These are phyloP conservation scores for Exutisphaerella laricina DNA, from an alignment of 2,329 filamentous ascomycete genomes.

Conservation along the genomic window DNA sequence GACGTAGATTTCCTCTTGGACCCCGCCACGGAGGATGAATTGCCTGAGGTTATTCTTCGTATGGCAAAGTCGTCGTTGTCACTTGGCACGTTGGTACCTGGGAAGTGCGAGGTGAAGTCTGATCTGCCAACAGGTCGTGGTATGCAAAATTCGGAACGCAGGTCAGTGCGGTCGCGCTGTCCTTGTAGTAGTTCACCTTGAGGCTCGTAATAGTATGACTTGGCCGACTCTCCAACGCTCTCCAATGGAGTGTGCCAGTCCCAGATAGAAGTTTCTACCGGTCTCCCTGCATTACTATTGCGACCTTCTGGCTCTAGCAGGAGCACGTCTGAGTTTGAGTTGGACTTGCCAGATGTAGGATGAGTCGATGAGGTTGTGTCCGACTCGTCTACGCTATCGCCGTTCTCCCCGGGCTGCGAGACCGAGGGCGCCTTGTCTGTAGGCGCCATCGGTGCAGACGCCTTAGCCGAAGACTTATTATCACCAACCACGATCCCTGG, in stretches of 20 bases:
- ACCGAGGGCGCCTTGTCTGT: slow-evolving; percentile 2
- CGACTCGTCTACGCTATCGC: slow-evolving; percentile 3
- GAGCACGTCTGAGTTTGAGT: slow-evolving; percentile 5
- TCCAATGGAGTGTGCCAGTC: slow-evolving; percentile 37
- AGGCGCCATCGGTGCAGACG: slow-evolving; percentile 4
- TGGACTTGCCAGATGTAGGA: slow-evolving; percentile 1
- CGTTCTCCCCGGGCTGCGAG: not conserved
- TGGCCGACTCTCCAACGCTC: slow-evolving; percentile 23
- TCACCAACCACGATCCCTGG: not conserved
- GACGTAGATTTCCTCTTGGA: slow-evolving; percentile 23
- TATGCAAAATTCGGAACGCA: slow-evolving; percentile 35
- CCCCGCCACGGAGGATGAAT: slow-evolving; percentile 7
- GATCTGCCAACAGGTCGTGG: slow-evolving; percentile 25
- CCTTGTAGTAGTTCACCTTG: slow-evolving; percentile 43
- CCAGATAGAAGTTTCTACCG: slow-evolving; percentile 28
- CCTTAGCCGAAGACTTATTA: not conserved
- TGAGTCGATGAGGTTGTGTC: not conserved
- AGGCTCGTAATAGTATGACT: slow-evolving; percentile 37
- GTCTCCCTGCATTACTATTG: slow-evolving; percentile 3
- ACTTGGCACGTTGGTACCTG: slow-evolving; percentile 8
- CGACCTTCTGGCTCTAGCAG: slow-evolving; percentile 10
- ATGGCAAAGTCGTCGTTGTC: slow-evolving; percentile 12
- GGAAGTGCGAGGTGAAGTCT: slow-evolving; percentile 9
- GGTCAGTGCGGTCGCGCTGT: slow-evolving; percentile 29
- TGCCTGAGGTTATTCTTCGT: slow-evolving; percentile 10